These are phyloP conservation scores for Fusarium falciforme DNA, from an alignment of 2,329 filamentous ascomycete genomes.

Conservation along the genomic window DNA sequence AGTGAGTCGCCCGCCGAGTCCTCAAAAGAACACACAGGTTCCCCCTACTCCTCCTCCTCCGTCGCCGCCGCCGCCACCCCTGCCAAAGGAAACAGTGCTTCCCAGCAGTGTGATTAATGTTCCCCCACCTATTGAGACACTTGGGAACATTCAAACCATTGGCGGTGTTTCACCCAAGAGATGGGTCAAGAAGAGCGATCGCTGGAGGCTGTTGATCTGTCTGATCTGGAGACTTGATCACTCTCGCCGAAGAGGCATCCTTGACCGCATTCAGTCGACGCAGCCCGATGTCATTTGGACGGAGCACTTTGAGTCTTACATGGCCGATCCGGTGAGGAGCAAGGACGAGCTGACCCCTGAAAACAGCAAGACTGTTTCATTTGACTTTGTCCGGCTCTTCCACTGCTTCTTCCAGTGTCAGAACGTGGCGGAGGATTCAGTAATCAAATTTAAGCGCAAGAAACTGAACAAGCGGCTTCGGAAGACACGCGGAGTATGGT, in stretches of 20 bases:
- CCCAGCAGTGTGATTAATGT: background rate
- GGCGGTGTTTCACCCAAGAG: slow-evolving; percentile 22
- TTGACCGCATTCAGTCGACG: slow-evolving; percentile 37
- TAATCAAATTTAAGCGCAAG: slow-evolving; percentile 27
- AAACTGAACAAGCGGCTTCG: slow-evolving; percentile 34
- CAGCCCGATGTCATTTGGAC: slow-evolving; percentile 34
- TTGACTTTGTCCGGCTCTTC: slow-evolving; percentile 48
- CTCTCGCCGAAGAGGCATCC: slow-evolving; percentile 41
- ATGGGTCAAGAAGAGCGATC: slow-evolving; percentile 45
- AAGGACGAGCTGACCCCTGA: slow-evolving; percentile 11
- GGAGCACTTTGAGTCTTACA: slow-evolving; percentile 24
- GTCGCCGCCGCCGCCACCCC: background rate
- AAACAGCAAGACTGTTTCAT: slow-evolving; percentile 32
- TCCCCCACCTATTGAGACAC: slow-evolving; percentile 34
- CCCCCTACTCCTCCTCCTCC: background rate
- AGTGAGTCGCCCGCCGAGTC: background rate
- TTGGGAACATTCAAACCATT: slow-evolving; percentile 42
- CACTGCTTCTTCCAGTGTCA: slow-evolving; percentile 45
- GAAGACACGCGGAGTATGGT: slow-evolving; percentile 19
- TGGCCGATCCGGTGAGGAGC: slow-evolving; percentile 28
- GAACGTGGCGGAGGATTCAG: slow-evolving; percentile 31
- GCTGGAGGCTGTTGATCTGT: slow-evolving; percentile 46
- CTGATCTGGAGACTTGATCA: slow-evolving; percentile 48
- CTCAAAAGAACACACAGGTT: background rate
- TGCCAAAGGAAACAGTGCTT: background rate